phyloP scores from a whole-genome alignment of 148 eudicot species.

The Spergularia bocconei region DNA sequence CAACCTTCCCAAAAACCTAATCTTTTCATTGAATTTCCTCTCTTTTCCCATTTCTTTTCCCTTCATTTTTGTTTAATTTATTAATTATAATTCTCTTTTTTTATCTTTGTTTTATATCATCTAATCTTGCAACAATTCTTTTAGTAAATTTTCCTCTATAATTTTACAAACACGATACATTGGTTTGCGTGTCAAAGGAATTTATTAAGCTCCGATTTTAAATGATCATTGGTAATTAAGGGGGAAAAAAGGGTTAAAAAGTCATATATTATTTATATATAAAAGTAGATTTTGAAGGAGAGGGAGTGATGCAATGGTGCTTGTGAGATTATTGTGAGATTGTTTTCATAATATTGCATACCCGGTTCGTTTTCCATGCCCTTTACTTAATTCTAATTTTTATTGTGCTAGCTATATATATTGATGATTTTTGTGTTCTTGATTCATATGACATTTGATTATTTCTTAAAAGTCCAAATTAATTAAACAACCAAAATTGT shows the following conservation, averaged over 20 bases:
- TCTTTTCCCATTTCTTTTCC: not conserved
- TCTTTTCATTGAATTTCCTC: constrained; percentile 6
- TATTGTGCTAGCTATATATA: not conserved
- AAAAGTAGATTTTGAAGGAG: not conserved
- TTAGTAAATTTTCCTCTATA: not conserved
- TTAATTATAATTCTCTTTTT: not conserved
- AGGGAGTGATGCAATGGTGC: not conserved
- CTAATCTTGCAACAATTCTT: not conserved
- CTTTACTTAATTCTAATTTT: not conserved
- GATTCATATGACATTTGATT: not conserved
- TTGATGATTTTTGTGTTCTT: not conserved
- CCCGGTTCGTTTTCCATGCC: constrained; percentile 23
- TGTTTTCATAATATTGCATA: not conserved
- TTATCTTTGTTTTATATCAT: not conserved
- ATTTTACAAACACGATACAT: not conserved
- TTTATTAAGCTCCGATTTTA: not conserved
- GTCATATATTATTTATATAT: not conserved
- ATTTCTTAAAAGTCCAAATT: not conserved
- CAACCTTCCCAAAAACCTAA: not conserved
- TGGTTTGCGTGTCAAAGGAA: not conserved
- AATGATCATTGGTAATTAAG: not conserved
- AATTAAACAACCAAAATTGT: not conserved
- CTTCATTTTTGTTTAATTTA: constrained; percentile 6
- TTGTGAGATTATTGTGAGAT: not conserved
- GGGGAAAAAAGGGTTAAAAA: not conserved